Evolutionary conservation across 257 asterid genomes (phyloP), one percentile per base, ranked within the genome.

Genomic region (Jasminum sambac): DNA sequence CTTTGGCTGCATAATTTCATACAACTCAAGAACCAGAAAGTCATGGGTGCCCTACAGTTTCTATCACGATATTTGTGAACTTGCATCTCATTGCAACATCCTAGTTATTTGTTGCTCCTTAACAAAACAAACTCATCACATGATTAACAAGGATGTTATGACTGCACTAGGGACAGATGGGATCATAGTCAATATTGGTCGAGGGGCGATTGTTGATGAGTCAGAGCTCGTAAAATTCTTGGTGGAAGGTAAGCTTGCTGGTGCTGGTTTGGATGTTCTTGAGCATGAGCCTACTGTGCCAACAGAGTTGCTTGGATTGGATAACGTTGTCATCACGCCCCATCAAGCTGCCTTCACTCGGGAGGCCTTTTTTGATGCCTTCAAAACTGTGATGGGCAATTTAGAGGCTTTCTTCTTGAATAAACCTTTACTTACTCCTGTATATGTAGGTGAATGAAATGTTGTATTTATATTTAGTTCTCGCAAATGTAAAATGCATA

Each of bases 231-330:
- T 90, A 46, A 19, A 48, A 25, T 80, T 84, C 63, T 67, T 90
- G 84, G 73, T 59, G 79, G 24, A 43, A 16, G 85, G 84, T 30
- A 89, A 77, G 19, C 77, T 84, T 12, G 90, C 77, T 5, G 95
- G 88, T 34, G 96, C 87, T 3, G 92, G 92, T 11, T 66, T 90
- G 72, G 95, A 90, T 24, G 96, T 90, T 44, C 84, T 85, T 77
- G 90, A 90, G 37, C 50, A 86, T 12, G 96, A 90, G 50, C 97
- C 95, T 43, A 25, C 5, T 39, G 84, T 80, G 7, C 81, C 90
- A 1, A 3, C 23, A 2, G 88, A 87, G 78, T 79, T 87, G 44
- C 37, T 30, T 41, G 80, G 68, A 19, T 81, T 88, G 64, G 89
- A 90, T 71, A 90, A 80, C 4, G 89, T 86, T 17, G 97, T 90